Conservation (phyloP, 371 early-diverging fungal species). For the Mucor racemosus region DNA sequence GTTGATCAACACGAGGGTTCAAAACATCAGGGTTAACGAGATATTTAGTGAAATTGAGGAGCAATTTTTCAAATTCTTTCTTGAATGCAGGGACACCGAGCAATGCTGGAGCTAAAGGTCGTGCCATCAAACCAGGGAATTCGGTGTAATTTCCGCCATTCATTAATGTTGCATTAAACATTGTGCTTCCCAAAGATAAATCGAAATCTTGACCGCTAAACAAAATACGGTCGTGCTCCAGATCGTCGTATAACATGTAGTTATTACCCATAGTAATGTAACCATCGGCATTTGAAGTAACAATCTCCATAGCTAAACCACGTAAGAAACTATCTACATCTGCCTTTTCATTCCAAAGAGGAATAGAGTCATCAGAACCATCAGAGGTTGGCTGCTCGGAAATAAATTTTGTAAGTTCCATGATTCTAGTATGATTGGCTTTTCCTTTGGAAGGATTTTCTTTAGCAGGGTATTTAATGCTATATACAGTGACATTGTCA, state of each 20-base stretch:
- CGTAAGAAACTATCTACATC: conserved; percentile 21
- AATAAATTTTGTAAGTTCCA: conserved; percentile 26
- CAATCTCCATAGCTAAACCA: conserved; percentile 20
- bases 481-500: conserved; percentile 25
- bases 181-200: conserved; percentile 32
- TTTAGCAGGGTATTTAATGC: conserved; percentile 14
- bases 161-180: conserved; percentile 15
- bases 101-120: conserved; percentile 28
- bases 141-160: conserved; percentile 29
- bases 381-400: conserved; percentile 5
- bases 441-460: conserved; percentile 5
- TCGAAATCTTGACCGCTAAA: conserved; percentile 39
- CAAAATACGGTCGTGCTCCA: conserved; percentile 16
- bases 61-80: conserved; percentile 9
- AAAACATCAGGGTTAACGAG: conserved; percentile 14
- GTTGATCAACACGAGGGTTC: conserved; percentile 21
- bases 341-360: conserved; percentile 17
- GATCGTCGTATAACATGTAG: conserved; percentile 36
- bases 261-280: conserved; percentile 37
- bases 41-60: conserved; percentile 2
- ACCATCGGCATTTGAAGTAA: conserved; percentile 27
- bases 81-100: conserved; percentile 23
- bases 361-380: background rate
- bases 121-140: conserved; percentile 17
- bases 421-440: conserved; percentile 14